Evolutionary conservation across 192 early-diverging fungal species (phyloP).

Genomic region (Dimargaris cristalligena): DNA sequence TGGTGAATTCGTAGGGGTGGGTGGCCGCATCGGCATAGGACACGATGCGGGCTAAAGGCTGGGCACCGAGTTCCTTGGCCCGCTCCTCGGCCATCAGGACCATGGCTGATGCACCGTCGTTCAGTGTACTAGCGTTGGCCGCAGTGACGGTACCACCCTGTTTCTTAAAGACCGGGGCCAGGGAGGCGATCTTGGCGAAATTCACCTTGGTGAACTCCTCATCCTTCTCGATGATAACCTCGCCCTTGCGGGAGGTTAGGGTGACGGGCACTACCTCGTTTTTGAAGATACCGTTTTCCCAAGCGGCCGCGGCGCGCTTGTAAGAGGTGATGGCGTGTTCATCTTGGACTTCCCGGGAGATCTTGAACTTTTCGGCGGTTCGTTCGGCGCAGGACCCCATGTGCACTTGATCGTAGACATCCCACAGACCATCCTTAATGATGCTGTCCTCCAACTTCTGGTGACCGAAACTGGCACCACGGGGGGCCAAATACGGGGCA

Average conservation of each 20-base stretch:
- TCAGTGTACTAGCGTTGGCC: conserved; percentile 86
- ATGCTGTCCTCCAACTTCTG: conserved; percentile 66
- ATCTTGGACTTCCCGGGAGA: conserved; percentile 82
- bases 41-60: conserved; percentile 75
- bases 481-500: conserved; percentile 60
- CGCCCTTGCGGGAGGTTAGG: conserved; percentile 70
- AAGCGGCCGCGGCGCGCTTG: conserved; percentile 74
- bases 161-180: conserved; percentile 75
- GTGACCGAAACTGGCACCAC: conserved; percentile 62
- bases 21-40: conserved; percentile 84
- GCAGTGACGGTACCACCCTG: conserved; percentile 84
- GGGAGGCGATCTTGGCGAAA: conserved; percentile 67
- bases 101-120: conserved; percentile 90
- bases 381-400: conserved; percentile 65
- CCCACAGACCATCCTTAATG: conserved; percentile 91
- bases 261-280: conserved; percentile 72
- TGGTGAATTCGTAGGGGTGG: conserved; percentile 83
- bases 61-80: conserved; percentile 56
- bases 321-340: conserved; percentile 74
- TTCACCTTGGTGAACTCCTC: conserved; percentile 92
- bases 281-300: conserved; percentile 65
- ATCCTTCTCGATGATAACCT: conserved; percentile 58
- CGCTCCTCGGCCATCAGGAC: conserved; percentile 63
- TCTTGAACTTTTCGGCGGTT: conserved; percentile 72
- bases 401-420: conserved; percentile 85